Base-by-base conservation (phyloP, 1,284 basidiomycete genomes). In the Mycocalia duriaeana region DNA sequence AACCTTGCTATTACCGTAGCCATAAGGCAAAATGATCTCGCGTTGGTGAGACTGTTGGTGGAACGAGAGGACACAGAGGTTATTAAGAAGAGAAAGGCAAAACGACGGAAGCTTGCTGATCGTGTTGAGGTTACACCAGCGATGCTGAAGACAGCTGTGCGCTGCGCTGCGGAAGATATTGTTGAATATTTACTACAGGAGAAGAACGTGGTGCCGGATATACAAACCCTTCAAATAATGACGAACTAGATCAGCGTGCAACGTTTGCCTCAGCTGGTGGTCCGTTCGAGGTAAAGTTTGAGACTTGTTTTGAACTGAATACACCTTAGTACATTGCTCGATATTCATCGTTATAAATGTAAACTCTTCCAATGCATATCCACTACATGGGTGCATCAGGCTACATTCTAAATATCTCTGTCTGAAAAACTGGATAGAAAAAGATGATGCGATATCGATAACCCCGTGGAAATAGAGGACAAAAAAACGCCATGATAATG, bases 151-250 rank as follows among this genome's bases (percentile, higher is more conserved):
- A 61, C 66, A 7, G 89, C 89, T 2, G 77, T 88, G 4, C 76
- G 74, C 54, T 72, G 70, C 50, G 72, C 77, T 46, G 85, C 85
- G 5, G 69, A 72, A 41, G 82, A 88, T 53, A 83, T 90, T 40
- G 75, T 84, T 43, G 72, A 85, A 44, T 93, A 89, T 59, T 72
- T 93, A 38, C 77, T 81, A 44, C 65, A 71, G 49, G 90, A 90
- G 61, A 92, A 91, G 65, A 82, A 85, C 7, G 80, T 81, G 57
- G 66, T 86, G 22, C 86, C 87, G 1, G 81, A 87, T 58, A 76
- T 89, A 62, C 72, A 77, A 57, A 86, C 85, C 0, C 59, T 89
- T 28, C 66, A 72, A 49, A 63, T 76, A 56, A 73, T 83, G 66
- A 41, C 34, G 13, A 31, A 31, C 28, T n/a, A 31, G 28, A 31